phyloP scores from a whole-genome alignment of 2,329 filamentous ascomycete genomes.

The Colletotrichum sp. region DNA sequence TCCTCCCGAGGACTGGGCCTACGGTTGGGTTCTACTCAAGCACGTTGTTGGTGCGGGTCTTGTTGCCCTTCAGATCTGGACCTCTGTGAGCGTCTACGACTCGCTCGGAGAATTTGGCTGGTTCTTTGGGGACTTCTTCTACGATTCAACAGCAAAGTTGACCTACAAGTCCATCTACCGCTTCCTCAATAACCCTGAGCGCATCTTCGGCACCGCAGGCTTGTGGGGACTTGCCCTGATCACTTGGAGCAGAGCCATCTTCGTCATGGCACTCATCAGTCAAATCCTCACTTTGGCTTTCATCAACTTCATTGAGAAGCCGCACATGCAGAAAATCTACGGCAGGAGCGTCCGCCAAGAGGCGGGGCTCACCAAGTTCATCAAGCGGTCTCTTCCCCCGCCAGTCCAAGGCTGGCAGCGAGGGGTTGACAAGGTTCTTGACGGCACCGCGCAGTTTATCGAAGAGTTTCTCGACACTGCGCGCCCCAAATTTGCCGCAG shows the following conservation, averaged over 20 bases:
- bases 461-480: constrained; percentile 90
- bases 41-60: constrained; percentile 85
- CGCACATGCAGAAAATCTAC: constrained; percentile 98
- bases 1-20: constrained; percentile 83
- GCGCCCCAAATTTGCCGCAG: constrained; percentile 83
- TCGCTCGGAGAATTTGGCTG: constrained; percentile 97
- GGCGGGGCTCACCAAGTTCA: constrained; percentile 89
- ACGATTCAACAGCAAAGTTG: constrained; percentile 84
- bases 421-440: constrained; percentile 85
- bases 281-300: constrained; percentile 87
- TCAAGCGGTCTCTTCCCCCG: constrained; percentile 84
- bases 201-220: constrained; percentile 91
- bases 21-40: constrained; percentile 83
- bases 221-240: constrained; percentile 95
- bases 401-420: constrained; percentile 85
- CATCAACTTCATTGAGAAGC: constrained; percentile 91
- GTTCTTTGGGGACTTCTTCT: constrained; percentile 99
- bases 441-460: constrained; percentile 85
- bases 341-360: constrained; percentile 82
- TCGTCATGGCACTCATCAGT: constrained; percentile 83
- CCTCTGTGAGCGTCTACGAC: constrained; percentile 89
- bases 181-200: constrained; percentile 96
- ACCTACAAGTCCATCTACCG: constrained; percentile 98
- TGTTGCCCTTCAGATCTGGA: constrained; percentile 90
- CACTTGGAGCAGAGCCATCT: constrained; percentile 86